Conservation (phyloP, 345 rosid genomes). For the Boechera retrofracta region DNA sequence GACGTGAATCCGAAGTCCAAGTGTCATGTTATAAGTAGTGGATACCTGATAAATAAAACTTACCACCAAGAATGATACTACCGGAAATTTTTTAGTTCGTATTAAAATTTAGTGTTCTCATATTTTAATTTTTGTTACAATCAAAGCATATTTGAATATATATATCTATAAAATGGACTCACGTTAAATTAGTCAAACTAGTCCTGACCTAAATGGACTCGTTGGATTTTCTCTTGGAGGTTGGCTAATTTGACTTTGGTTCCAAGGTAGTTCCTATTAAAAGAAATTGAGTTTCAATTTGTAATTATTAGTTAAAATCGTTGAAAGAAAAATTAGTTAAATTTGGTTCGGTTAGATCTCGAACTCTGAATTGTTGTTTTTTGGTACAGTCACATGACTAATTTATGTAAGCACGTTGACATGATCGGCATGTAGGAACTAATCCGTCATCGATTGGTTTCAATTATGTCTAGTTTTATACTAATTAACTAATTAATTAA, state of each 20-base stretch:
- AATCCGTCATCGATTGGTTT: slow-evolving; percentile 1
- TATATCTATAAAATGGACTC: background rate
- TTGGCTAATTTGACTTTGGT: slow-evolving; percentile 9
- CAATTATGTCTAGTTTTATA: background rate
- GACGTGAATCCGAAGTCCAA: no score
- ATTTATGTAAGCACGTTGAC: slow-evolving; percentile 6
- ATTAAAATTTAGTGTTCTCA: background rate
- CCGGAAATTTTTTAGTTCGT: no score
- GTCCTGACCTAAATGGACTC: background rate
- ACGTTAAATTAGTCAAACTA: background rate
- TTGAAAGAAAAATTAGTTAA: no score
- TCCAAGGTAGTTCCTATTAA: background rate
- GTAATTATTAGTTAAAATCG: no score
- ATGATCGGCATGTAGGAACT: slow-evolving; percentile 4
- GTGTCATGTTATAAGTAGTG: no score
- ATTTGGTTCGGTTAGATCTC: background rate
- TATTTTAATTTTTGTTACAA: background rate
- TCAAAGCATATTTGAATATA: background rate
- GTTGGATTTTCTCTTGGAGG: background rate
- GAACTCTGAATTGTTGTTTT: background rate
- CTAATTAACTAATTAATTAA: background rate
- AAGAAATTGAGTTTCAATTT: background rate
- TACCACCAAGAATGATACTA: no score
- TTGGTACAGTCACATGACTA: background rate
- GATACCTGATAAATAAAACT: no score